A percentile compares a stretch with the other conserved stretches of the same genome.
These are phyloP conservation scores for Microbotryum intermedium DNA, from an alignment of 1,284 basidiomycete genomes.

Conservation along the genomic window DNA sequence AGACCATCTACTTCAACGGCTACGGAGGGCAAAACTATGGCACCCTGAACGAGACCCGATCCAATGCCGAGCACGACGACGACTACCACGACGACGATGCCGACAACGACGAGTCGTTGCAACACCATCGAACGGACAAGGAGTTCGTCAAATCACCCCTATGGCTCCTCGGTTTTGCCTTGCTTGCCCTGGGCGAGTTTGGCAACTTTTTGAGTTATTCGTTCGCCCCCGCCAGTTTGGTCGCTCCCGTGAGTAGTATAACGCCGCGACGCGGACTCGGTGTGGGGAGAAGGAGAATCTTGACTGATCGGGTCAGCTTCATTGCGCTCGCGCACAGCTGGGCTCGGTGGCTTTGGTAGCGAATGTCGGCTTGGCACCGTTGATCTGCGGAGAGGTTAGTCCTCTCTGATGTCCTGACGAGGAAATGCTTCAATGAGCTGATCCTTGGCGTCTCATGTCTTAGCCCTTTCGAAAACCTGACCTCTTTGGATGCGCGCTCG, in stretches of 20 bases:
- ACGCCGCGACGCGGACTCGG: constrained; percentile 63
- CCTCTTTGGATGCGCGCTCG: constrained; percentile 73
- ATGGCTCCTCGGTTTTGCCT: constrained; percentile 83
- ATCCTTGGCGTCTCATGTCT: constrained; percentile 4
- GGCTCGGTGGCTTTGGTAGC: constrained; percentile 63
- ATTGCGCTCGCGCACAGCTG: constrained; percentile 46
- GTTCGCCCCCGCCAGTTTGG: constrained; percentile 80
- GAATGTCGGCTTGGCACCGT: constrained; percentile 86
- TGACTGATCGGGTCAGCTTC: background rate
- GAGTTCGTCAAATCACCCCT: constrained; percentile 73
- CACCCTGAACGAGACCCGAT: no score
- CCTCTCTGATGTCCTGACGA: constrained; percentile 34
- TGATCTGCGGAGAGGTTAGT: constrained; percentile 53
- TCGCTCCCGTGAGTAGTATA: constrained; percentile 77
- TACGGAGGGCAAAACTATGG: no score
- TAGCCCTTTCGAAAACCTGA: constrained; percentile 51
- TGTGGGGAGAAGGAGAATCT: background rate
- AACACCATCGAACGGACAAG: constrained; percentile 30
- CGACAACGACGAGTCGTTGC: no score
- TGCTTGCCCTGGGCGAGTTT: constrained; percentile 86
- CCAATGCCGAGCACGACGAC: no score
- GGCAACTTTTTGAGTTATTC: constrained; percentile 88
- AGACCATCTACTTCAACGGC: no score
- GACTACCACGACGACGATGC: no score
- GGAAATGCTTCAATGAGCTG: constrained; percentile 64